A percentile compares a stretch with the other conserved stretches of the same genome.
Conservation (phyloP, 192 early-diverging fungal genomes). For the Linnemannia zychae region DNA sequence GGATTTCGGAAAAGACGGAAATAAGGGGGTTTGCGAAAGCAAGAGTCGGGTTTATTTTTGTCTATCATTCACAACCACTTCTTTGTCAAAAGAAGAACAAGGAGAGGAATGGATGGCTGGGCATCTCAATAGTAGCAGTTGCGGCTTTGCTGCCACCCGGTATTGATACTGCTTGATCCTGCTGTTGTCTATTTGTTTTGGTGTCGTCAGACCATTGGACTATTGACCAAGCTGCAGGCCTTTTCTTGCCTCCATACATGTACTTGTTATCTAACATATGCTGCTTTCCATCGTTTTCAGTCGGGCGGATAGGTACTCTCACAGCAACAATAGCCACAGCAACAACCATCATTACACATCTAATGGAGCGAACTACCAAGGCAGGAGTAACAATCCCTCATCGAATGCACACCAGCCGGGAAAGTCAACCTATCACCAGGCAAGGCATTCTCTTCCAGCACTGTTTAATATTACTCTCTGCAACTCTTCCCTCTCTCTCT, state of each 20-base stretch:
- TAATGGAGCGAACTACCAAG: neutral
- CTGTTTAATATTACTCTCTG: neutral
- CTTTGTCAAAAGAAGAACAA: neutral
- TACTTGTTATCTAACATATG: neutral
- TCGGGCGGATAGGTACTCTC: neutral
- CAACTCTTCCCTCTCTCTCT: neutral
- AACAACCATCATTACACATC: neutral
- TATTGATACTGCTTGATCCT: neutral
- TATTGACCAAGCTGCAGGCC: neutral
- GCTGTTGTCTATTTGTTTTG: neutral
- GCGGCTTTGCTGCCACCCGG: neutral
- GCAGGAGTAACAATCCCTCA: neutral
- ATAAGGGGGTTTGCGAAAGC: neutral
- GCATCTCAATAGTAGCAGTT: neutral
- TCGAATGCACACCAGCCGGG: neutral
- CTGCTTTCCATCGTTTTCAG: neutral
- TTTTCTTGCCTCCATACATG: neutral
- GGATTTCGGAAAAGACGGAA: constrained; percentile 10
- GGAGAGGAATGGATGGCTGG: neutral
- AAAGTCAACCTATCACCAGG: neutral
- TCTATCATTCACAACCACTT: neutral
- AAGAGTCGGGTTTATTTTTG: neutral
- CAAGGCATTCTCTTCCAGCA: neutral
- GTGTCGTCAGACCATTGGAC: neutral
- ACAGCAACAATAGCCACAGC: neutral